phyloP scores from a whole-genome alignment of 179 eudicot genomes.

The Carnegiea gigantea region DNA sequence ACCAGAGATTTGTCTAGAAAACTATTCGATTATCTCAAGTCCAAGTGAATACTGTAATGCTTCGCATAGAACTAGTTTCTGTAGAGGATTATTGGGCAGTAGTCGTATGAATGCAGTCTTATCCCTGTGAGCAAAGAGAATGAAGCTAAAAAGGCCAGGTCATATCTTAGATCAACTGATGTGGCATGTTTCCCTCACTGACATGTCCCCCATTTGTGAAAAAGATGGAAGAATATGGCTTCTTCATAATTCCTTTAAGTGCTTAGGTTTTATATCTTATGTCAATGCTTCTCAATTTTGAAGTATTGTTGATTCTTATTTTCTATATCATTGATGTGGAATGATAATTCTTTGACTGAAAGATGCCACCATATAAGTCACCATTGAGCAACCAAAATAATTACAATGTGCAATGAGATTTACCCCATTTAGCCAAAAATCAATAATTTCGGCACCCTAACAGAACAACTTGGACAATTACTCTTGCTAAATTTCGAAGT shows the following conservation, averaged over 20 bases:
- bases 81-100: background rate
- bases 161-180: background rate
- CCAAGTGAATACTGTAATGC: background rate
- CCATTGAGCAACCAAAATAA: no score
- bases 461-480: no score
- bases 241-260: background rate
- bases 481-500: no score
- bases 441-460: no score
- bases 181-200: background rate
- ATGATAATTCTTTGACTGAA: slow-evolving; percentile 8
- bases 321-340: background rate
- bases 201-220: background rate
- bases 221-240: background rate
- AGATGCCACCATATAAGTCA: background rate
- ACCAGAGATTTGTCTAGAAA: no score
- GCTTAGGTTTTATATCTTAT: no score
- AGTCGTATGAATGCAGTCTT: background rate
- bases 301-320: background rate
- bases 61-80: background rate
- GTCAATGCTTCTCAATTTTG: background rate
- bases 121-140: background rate
- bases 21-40: background rate
- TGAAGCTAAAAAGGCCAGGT: background rate
- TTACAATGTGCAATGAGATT: no score
- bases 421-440: no score